A percentile compares a stretch with the other conserved stretches of the same genome.
Conservation (phyloP, 306 rosid species). For the Cucurbita moschata region DNA sequence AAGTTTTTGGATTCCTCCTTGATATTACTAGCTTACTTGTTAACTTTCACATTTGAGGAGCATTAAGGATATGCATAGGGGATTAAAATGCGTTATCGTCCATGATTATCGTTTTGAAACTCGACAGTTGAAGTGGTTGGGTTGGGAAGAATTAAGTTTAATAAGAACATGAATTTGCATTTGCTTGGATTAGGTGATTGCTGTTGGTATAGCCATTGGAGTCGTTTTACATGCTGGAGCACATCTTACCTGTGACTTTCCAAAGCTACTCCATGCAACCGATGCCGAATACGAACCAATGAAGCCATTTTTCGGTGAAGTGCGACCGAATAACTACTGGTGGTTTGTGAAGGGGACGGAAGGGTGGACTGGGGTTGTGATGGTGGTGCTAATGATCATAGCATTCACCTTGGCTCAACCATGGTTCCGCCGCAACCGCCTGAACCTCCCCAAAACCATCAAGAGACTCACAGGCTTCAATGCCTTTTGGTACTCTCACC, state of each 20-base stretch:
- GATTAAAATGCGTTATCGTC: not conserved
- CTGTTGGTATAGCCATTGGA: slow-evolving; percentile 60
- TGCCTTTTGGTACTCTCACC: slow-evolving; percentile 95
- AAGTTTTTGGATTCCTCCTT: not conserved
- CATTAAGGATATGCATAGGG: not conserved
- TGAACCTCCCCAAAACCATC: slow-evolving; percentile 49
- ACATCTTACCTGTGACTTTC: slow-evolving; percentile 80
- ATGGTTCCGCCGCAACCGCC: slow-evolving; percentile 55
- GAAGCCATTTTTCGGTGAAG: slow-evolving; percentile 40
- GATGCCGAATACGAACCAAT: slow-evolving; percentile 47
- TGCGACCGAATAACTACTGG: slow-evolving; percentile 60
- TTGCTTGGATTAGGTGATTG: slow-evolving; percentile 40
- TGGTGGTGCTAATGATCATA: slow-evolving; percentile 70
- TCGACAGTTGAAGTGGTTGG: not conserved
- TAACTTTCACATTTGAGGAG: not conserved
- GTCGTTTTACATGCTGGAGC: slow-evolving; percentile 48
- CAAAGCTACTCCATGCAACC: slow-evolving; percentile 44
- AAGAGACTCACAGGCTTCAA: slow-evolving; percentile 75
- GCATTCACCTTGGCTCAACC: slow-evolving; percentile 75
- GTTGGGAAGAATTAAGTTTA: not conserved
- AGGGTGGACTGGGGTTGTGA: slow-evolving; percentile 80
- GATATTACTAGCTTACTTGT: not conserved
- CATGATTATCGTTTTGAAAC: not conserved
- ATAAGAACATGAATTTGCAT: not conserved
- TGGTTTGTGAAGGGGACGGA: slow-evolving; percentile 85